Conservation (phyloP, 108 stramenopile genomes). For the Parietichytrium sp. region DNA sequence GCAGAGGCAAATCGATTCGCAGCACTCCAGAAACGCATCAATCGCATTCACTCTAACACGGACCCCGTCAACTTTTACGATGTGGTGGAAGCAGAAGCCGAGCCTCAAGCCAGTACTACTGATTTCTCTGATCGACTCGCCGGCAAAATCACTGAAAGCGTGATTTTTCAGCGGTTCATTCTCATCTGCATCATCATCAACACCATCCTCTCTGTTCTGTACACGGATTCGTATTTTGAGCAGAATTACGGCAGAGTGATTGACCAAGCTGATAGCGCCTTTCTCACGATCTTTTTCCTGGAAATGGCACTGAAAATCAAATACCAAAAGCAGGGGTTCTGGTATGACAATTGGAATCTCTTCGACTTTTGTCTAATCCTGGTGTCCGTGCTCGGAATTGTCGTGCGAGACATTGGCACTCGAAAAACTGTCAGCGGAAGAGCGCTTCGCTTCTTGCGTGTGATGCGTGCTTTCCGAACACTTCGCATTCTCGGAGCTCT, state of each 20-base stretch:
- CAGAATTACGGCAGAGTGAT: not conserved
- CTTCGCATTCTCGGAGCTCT: slow-evolving; percentile 6
- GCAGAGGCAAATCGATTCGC: slow-evolving; percentile 3
- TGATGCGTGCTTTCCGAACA: slow-evolving; percentile 14
- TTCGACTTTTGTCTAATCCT: slow-evolving; percentile 31
- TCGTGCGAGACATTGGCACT: not conserved
- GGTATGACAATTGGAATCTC: slow-evolving; percentile 34
- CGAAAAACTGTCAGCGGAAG: not conserved
- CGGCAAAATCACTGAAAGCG: not conserved
- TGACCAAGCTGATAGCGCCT: slow-evolving; percentile 19
- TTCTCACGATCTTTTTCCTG: not conserved
- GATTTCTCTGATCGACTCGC: slow-evolving; percentile 18
- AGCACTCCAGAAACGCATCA: slow-evolving; percentile 18
- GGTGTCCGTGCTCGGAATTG: not conserved
- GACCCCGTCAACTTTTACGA: slow-evolving; percentile 1
- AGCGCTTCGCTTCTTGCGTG: slow-evolving; percentile 9
- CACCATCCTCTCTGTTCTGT: not conserved
- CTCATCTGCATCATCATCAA: slow-evolving; percentile 20
- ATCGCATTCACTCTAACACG: not conserved
- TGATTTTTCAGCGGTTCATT: not conserved
- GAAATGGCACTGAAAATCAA: slow-evolving; percentile 14
- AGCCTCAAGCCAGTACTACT: slow-evolving; percentile 27
- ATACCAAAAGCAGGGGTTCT: slow-evolving; percentile 20
- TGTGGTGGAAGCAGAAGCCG: slow-evolving; percentile 16
- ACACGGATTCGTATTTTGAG: slow-evolving; percentile 21